Evolutionary conservation across 768 basidiomycete genomes (phyloP).

Genomic region (Pleurotus djamor): DNA sequence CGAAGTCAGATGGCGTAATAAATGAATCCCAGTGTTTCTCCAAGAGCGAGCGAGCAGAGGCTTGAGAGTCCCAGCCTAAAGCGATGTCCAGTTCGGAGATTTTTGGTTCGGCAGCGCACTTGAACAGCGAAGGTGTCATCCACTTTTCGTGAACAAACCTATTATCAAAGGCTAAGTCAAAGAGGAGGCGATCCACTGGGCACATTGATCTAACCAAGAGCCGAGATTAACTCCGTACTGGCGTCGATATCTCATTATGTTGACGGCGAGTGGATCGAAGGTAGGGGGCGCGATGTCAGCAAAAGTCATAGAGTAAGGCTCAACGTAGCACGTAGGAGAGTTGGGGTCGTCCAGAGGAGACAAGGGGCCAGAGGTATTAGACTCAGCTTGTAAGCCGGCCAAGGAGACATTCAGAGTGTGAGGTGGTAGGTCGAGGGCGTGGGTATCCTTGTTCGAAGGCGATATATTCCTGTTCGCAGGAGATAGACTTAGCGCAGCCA

Average conservation of each 20-base stretch:
- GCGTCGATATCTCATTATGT: slow-evolving; percentile 57
- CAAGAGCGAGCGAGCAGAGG: slow-evolving; percentile 44
- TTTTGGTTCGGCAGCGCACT: slow-evolving; percentile 48
- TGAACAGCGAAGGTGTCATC: slow-evolving; percentile 71
- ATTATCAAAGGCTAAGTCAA: not conserved
- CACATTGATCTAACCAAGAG: slow-evolving; percentile 42
- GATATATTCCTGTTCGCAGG: not conserved
- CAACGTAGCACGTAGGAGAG: slow-evolving; percentile 20
- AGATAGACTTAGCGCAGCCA: slow-evolving; percentile 7
- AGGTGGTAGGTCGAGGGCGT: too few species aligned
- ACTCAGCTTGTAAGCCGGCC: too few species aligned
- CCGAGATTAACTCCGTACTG: slow-evolving; percentile 67
- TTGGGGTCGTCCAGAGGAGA: not conserved
- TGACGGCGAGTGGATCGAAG: slow-evolving; percentile 46
- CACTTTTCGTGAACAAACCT: slow-evolving; percentile 77
- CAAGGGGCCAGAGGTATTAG: too few species aligned
- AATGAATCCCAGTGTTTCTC: slow-evolving; percentile 81
- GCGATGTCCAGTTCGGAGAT: slow-evolving; percentile 67
- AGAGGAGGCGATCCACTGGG: not conserved
- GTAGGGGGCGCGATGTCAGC: slow-evolving; percentile 39
- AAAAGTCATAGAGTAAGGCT: slow-evolving; percentile 26
- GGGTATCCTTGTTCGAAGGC: not conserved
- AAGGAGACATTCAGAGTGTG: too few species aligned
- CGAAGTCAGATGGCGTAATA: slow-evolving; percentile 63
- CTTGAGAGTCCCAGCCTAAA: slow-evolving; percentile 49